These are phyloP conservation scores for Calonectria hawksworthii DNA, from an alignment of 2,329 filamentous ascomycete genomes.

Conservation along the genomic window DNA sequence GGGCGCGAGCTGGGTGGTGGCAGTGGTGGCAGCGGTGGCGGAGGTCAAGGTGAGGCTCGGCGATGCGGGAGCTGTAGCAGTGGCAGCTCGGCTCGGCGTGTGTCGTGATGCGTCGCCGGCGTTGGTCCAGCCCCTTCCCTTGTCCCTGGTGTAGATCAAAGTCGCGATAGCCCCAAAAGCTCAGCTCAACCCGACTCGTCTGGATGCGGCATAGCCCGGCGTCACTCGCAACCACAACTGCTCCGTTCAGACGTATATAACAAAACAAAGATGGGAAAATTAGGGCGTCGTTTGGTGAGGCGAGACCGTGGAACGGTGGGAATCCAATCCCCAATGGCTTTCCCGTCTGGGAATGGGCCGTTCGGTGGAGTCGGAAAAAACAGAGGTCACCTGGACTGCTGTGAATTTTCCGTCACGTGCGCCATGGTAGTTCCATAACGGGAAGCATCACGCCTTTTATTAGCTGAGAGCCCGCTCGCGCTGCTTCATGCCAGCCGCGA, in stretches of 20 bases:
- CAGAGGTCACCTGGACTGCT: slow-evolving; percentile 43
- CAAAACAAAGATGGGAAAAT: background rate
- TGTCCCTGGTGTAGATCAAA: background rate
- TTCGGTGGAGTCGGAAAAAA: slow-evolving; percentile 42
- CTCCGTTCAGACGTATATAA: background rate
- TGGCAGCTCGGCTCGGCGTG: background rate
- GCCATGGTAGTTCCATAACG: slow-evolving; percentile 7
- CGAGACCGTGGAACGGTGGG: slow-evolving; percentile 23
- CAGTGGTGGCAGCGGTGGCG: background rate
- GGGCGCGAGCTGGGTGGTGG: slow-evolving; percentile 1
- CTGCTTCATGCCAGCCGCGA: background rate
- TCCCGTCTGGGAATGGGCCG: slow-evolving; percentile 40
- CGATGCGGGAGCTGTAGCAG: background rate
- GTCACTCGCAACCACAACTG: slow-evolving; percentile 1
- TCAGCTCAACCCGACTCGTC: slow-evolving; percentile 6
- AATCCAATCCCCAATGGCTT: slow-evolving; percentile 29
- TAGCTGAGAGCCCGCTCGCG: background rate
- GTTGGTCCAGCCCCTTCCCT: background rate
- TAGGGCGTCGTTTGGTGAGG: slow-evolving; percentile 18
- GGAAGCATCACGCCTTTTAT: slow-evolving; percentile 10
- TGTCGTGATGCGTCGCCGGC: background rate
- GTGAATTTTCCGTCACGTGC: slow-evolving; percentile 46
- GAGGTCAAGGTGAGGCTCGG: background rate
- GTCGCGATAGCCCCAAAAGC: slow-evolving; percentile 7
- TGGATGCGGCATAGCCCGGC: slow-evolving; percentile 6